A percentile compares a stretch with the other conserved stretches of the same genome.
Conservation (phyloP, 2,329 filamentous ascomycete genomes). For the Daldinia eschscholtzii region DNA sequence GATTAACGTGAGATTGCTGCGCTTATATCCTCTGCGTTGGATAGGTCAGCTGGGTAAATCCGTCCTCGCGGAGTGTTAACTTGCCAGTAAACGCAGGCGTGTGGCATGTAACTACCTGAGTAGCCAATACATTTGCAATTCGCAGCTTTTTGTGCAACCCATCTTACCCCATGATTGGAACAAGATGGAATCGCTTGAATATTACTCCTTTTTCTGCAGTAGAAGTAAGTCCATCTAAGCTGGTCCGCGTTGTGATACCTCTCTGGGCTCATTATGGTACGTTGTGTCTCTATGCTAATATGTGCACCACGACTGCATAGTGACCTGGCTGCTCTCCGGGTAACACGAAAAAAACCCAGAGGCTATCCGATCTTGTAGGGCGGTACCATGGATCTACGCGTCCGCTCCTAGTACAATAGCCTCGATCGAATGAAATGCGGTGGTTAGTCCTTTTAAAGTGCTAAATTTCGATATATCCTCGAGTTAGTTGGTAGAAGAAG, state of each 20-base stretch:
- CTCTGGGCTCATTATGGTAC: conserved; percentile 23
- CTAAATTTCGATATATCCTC: conserved; percentile 12
- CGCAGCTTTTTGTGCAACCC: conserved; percentile 35
- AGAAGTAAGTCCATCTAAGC: conserved; percentile 16
- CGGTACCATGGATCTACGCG: conserved; percentile 29
- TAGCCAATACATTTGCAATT: conserved; percentile 40
- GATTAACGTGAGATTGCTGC: conserved; percentile 10
- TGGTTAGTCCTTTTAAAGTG: background rate
- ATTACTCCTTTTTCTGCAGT: conserved; percentile 21
- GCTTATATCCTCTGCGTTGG: conserved; percentile 1
- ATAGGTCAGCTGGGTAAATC: conserved; percentile 11
- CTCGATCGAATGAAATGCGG: background rate
- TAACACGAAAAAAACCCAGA: conserved; percentile 28
- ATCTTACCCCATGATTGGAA: conserved; percentile 34
- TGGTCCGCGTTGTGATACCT: conserved; percentile 37
- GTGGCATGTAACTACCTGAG: conserved; percentile 31
- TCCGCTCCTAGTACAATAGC: conserved; percentile 23
- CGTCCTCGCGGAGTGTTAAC: conserved; percentile 35
- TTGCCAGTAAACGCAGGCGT: conserved; percentile 20
- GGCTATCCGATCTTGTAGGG: conserved; percentile 37
- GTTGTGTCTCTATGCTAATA: conserved; percentile 36
- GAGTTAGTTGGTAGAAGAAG: conserved; percentile 3
- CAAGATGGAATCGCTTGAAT: conserved; percentile 27
- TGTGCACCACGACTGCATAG: conserved; percentile 36
- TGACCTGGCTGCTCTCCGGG: conserved; percentile 34